Percentiles rank a stretch among this genome's conserved stretches.
phyloP scores from a whole-genome alignment of 108 stramenopile species.

The Stephanodiscus minutulus region DNA sequence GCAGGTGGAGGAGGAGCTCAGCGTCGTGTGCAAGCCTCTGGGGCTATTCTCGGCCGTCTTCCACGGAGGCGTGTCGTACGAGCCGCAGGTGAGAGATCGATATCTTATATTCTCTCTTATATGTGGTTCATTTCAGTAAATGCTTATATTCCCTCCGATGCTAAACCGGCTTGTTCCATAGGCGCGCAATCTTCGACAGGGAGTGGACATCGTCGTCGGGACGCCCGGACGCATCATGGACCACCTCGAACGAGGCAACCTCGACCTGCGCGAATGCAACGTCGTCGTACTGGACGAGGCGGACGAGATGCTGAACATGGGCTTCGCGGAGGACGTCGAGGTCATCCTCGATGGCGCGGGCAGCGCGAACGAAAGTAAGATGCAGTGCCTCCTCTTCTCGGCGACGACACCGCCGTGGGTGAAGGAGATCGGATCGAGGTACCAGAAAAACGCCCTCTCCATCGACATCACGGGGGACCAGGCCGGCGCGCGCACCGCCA shows the following conservation, averaged over 20 bases:
- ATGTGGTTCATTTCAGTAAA: no score
- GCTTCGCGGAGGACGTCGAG: conserved; percentile 99
- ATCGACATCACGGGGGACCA: conserved; percentile 91
- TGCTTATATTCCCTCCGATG: neutral
- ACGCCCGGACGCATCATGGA: conserved; percentile 99
- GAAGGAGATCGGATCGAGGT: conserved; percentile 84
- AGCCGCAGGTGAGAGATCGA: conserved; percentile 68
- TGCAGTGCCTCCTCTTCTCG: conserved; percentile 96
- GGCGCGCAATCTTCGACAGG: conserved; percentile 78
- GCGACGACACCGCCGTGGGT: conserved; percentile 99
- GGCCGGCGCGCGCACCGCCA: conserved; percentile 87
- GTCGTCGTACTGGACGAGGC: conserved; percentile 97
- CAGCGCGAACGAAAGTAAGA: conserved; percentile 62
- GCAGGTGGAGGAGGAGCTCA: conserved; percentile 95
- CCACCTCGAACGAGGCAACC: conserved; percentile 92
- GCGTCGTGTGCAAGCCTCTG: conserved; percentile 67
- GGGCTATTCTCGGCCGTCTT: conserved; percentile 84
- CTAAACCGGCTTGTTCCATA: no score
- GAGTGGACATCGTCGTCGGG: conserved; percentile 96
- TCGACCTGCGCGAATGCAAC: conserved; percentile 81
- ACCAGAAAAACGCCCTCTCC: conserved; percentile 84
- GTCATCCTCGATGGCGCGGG: conserved; percentile 85
- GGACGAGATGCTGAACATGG: conserved; percentile 99
- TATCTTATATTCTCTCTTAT: neutral
- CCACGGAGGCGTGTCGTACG: conserved; percentile 98